These are phyloP conservation scores for Fusarium xyrophilum DNA, from an alignment of 2,329 filamentous ascomycete genomes.

Conservation along the genomic window DNA sequence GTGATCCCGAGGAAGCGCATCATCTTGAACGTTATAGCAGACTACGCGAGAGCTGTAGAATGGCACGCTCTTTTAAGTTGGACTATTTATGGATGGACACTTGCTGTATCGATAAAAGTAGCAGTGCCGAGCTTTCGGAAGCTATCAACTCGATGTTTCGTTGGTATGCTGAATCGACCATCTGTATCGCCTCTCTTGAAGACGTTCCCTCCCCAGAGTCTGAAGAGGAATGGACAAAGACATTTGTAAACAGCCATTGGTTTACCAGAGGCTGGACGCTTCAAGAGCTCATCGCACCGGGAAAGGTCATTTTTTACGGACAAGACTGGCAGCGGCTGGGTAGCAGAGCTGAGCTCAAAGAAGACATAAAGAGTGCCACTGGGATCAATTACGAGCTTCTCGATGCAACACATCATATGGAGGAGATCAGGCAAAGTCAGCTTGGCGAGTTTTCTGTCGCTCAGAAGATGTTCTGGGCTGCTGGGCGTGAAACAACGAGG, in stretches of 20 bases:
- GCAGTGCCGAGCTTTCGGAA: conserved; percentile 44
- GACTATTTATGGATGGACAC: conserved; percentile 45
- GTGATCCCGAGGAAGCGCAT: background rate
- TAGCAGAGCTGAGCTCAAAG: conserved; percentile 28
- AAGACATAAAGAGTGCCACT: conserved; percentile 25
- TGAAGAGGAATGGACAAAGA: background rate
- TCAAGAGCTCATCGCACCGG: conserved; percentile 43
- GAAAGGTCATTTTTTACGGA: conserved; percentile 38
- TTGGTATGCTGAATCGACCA: conserved; percentile 41
- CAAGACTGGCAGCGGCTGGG: conserved; percentile 33
- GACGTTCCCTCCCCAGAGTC: conserved; percentile 24
- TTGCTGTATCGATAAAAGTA: conserved; percentile 45
- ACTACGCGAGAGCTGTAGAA: conserved; percentile 31
- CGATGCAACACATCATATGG: conserved; percentile 13
- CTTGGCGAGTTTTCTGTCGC: conserved; percentile 34
- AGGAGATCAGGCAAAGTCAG: background rate
- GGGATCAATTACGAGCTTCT: conserved; percentile 33
- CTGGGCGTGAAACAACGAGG: conserved; percentile 40
- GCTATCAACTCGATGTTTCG: conserved; percentile 46
- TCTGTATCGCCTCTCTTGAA: conserved; percentile 41
- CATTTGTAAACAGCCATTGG: conserved; percentile 34
- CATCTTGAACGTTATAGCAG: conserved; percentile 26
- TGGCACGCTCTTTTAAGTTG: conserved; percentile 24
- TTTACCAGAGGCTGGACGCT: conserved; percentile 43
- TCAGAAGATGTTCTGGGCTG: conserved; percentile 45